A percentile compares a stretch with the other conserved stretches of the same genome.
These are phyloP conservation scores for Thielaviopsis punctulata DNA, from an alignment of 2,329 filamentous ascomycete species.

Conservation along the genomic window DNA sequence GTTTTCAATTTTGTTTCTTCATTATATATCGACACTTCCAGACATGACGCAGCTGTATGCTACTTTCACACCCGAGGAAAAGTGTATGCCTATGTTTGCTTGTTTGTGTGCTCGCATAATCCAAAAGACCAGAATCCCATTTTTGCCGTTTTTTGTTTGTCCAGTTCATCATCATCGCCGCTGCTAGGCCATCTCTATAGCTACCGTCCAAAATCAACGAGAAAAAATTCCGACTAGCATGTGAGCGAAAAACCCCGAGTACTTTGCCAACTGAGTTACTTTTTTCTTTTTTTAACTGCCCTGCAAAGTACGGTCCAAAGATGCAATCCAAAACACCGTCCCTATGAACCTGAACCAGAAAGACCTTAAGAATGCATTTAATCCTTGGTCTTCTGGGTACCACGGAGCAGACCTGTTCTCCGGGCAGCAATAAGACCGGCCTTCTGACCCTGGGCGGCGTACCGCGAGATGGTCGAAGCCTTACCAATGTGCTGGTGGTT, in stretches of 20 bases:
- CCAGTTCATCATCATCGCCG: slow-evolving; percentile 12
- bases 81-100: slow-evolving; percentile 5
- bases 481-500: slow-evolving; percentile 99
- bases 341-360: slow-evolving; percentile 20
- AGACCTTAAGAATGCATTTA: slow-evolving; percentile 29
- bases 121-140: slow-evolving; percentile 11
- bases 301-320: slow-evolving; percentile 32
- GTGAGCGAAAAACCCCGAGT: slow-evolving; percentile 9
- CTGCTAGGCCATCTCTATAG: slow-evolving; percentile 10
- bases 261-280: slow-evolving; percentile 29
- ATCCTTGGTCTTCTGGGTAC: slow-evolving; percentile 99
- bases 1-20: background rate
- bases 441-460: slow-evolving; percentile 97
- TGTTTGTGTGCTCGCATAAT: slow-evolving; percentile 6
- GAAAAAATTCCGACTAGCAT: slow-evolving; percentile 9
- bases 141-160: slow-evolving; percentile 13
- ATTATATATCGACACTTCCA: background rate
- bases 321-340: slow-evolving; percentile 49
- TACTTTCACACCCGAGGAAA: slow-evolving; percentile 3
- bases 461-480: slow-evolving; percentile 97
- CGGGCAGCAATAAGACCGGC: slow-evolving; percentile 99
- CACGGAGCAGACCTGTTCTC: slow-evolving; percentile 98
- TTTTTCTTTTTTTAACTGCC: slow-evolving; percentile 23
- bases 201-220: slow-evolving; percentile 7
- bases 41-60: background rate